Base-by-base conservation (phyloP, 1,284 basidiomycete genomes). In the Ceratobasidium sp. region DNA sequence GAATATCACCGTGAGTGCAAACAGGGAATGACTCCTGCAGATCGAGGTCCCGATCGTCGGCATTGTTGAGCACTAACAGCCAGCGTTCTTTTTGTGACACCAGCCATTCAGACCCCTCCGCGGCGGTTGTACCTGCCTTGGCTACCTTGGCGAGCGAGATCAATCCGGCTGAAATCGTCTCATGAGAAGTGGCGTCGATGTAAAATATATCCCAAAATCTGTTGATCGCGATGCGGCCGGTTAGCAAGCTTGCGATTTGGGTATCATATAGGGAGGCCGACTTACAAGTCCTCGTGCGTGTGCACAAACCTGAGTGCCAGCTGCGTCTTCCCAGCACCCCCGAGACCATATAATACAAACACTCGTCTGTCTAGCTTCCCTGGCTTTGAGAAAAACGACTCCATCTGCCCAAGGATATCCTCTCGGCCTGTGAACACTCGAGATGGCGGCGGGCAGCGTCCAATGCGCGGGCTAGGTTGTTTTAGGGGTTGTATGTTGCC, bases 321-420 rank as follows among this genome's bases (percentile, higher is more conserved):
- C 27, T 69, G 51, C 1, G 65, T 44, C 31, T 69, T 69, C 8
- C 53, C 65, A 1, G 36, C 31, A 5, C 65, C 65, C 3, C 65
- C 65, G 11, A 69, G 41, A 17, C 65, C 65, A 57, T 56, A n/a
- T 24, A 69, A 51, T 3, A 71, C 67, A 60, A 71, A 71, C 7
- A 71, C 14, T 1, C 3, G 45, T 27, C 33, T 54, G 6, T 19
- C 24, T 8, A 3, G 11, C 14, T 44, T 22, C 11, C 24, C 9
- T 29, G 19, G 5, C 3, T 57, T 27, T 3, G 47, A 60, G 41
- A 60, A 31, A 24, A 15, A 71, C 2, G 36, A 33, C 11, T 22
- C 6, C 31, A 71, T 71, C 24, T 50, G 44, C 8, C 2, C 50
- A 17, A 71, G 50, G 7, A 45, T 24, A 9, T 47, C 65, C 24